phyloP scores from a whole-genome alignment of 371 early-diverging fungal species.

The Mortierella sp. region DNA sequence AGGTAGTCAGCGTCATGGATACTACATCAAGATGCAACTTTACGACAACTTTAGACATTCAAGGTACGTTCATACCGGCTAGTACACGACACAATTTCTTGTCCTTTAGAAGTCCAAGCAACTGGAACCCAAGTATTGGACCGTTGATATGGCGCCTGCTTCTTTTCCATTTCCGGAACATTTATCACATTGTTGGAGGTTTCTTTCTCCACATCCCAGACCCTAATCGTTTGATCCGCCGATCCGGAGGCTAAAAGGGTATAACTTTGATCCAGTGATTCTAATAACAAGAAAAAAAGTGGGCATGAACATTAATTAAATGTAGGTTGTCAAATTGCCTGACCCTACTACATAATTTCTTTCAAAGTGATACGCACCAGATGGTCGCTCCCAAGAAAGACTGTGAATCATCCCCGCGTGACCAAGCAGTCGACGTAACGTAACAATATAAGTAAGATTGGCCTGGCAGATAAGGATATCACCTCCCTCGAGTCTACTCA shows the following conservation, averaged over 20 bases:
- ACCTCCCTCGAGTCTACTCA: conserved; percentile 40
- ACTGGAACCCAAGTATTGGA: conserved; percentile 45
- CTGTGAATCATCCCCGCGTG: conserved; percentile 41
- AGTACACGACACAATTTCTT: conserved; percentile 24
- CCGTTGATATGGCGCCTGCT: conserved; percentile 2
- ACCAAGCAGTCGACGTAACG: conserved; percentile 37
- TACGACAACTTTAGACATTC: background rate
- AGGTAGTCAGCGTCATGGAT: background rate
- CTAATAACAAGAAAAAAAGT: background rate
- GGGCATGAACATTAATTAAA: no score
- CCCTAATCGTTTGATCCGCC: conserved; percentile 55
- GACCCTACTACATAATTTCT: background rate
- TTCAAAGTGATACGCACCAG: conserved; percentile 9
- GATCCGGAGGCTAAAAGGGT: conserved; percentile 55
- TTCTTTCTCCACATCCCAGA: conserved; percentile 55
- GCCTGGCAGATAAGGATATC: conserved; percentile 39
- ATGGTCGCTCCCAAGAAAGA: conserved; percentile 43
- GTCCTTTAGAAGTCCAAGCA: conserved; percentile 28
- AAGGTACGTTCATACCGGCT: conserved; percentile 21
- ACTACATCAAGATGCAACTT: background rate
- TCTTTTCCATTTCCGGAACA: conserved; percentile 23
- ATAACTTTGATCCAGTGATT: background rate
- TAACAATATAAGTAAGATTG: conserved; percentile 6
- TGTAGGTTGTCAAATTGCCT: background rate
- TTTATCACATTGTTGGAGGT: conserved; percentile 1